Evolutionary conservation across 257 asterid species (phyloP).

Genomic region (Coffea canephora): DNA sequence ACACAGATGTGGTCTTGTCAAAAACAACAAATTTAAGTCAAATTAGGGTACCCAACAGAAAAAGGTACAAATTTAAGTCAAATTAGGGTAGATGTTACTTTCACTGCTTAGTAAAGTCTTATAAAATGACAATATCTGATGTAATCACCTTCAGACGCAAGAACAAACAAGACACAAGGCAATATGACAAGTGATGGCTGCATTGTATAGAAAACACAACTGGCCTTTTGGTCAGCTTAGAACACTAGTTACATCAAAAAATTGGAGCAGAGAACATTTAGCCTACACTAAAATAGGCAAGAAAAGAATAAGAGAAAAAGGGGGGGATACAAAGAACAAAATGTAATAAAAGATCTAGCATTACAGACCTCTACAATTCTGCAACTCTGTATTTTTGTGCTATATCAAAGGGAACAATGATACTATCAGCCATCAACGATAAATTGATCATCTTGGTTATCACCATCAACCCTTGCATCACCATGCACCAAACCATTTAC

Average conservation of each 20-base stretch:
- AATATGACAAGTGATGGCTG: not conserved
- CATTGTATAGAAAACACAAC: not conserved
- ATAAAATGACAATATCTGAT: not conserved
- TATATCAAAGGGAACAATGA: slow-evolving; percentile 2
- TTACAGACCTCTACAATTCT: slow-evolving; percentile 7
- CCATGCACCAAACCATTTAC: slow-evolving; percentile 73
- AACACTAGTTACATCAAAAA: slow-evolving; percentile 5
- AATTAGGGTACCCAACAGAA: not conserved
- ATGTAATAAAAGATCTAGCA: not conserved
- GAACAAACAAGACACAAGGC: not conserved
- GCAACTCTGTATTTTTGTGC: slow-evolving; percentile 1
- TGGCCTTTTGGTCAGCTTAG: slow-evolving; percentile 7
- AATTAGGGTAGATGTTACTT: not conserved
- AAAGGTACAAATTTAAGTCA: not conserved
- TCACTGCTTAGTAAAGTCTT: not conserved
- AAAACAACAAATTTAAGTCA: not conserved
- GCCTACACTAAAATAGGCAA: not conserved
- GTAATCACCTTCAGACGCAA: not conserved
- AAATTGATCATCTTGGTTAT: slow-evolving; percentile 92
- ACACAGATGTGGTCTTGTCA: not conserved
- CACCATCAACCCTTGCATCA: slow-evolving; percentile 82
- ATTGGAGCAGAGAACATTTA: not conserved
- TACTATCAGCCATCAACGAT: slow-evolving; percentile 74
- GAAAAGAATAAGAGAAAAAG: not conserved
- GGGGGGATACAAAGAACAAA: not conserved